phyloP scores from a whole-genome alignment of 768 basidiomycete species.

The Cystobasidium ongulense region DNA sequence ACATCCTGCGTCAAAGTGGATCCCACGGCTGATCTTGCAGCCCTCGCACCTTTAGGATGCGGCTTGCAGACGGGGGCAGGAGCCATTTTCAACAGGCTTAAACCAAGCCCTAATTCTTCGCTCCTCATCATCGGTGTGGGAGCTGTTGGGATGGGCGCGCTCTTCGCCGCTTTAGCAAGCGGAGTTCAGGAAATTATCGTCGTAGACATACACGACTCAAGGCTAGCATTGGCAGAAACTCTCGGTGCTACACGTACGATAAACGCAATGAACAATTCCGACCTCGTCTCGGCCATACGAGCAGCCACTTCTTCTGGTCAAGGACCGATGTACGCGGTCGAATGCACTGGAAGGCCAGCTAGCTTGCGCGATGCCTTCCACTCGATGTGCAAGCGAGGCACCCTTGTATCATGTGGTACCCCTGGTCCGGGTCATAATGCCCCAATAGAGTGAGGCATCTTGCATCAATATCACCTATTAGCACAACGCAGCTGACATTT shows the following conservation, averaged over 20 bases:
- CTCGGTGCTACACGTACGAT: not conserved
- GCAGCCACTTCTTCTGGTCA: not conserved
- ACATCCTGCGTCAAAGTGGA: conserved; percentile 33
- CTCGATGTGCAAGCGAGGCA: not conserved
- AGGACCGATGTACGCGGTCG: not conserved
- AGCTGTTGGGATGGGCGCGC: conserved; percentile 38
- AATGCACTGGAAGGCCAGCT: not conserved
- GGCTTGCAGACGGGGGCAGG: conserved; percentile 37
- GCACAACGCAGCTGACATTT: not conserved
- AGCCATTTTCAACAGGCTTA: conserved; percentile 10
- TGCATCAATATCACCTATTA: not conserved
- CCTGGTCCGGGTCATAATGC: not conserved
- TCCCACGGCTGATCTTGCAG: conserved; percentile 23
- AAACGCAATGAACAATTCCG: not conserved
- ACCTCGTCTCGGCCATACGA: not conserved
- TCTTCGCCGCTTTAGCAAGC: conserved; percentile 36
- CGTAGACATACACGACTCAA: conserved; percentile 35
- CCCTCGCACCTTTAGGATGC: conserved; percentile 37
- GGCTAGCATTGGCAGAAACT: conserved; percentile 5
- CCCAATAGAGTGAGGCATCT: not conserved
- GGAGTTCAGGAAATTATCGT: conserved; percentile 36
- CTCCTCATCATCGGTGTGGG: conserved; percentile 37
- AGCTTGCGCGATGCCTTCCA: not conserved
- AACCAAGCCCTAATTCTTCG: not conserved
- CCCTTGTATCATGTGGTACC: not conserved